Evolutionary conservation across 192 early-diverging fungal genomes (phyloP).

Genomic region (Coemansia sp.): DNA sequence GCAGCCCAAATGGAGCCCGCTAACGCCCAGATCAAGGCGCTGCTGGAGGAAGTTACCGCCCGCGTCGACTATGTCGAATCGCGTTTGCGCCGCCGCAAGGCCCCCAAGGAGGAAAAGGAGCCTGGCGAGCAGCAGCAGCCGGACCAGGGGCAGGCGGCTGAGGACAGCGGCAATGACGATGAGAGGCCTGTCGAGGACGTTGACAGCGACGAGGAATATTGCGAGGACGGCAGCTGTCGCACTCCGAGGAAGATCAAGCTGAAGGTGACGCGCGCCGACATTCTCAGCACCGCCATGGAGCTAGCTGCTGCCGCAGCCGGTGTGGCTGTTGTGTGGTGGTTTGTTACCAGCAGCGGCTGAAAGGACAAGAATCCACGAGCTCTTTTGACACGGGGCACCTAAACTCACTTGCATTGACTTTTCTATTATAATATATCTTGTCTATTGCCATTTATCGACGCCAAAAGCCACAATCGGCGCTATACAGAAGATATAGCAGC

Average conservation of each 20-base stretch:
- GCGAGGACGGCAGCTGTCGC: constrained; percentile 37
- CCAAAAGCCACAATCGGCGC: neutral
- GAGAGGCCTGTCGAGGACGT: constrained; percentile 33
- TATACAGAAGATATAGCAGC: neutral
- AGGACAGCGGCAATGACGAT: constrained; percentile 25
- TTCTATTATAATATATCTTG: neutral
- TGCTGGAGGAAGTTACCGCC: constrained; percentile 40
- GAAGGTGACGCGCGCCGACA: constrained; percentile 36
- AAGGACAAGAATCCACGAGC: neutral
- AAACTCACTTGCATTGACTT: neutral
- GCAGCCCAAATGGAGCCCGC: constrained; percentile 31
- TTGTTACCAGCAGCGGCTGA: constrained; percentile 13
- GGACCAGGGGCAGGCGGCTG: neutral
- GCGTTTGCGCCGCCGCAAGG: constrained; percentile 39
- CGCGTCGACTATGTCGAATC: constrained; percentile 48
- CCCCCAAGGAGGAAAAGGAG: neutral
- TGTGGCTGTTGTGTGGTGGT: constrained; percentile 40
- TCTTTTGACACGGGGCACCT: neutral
- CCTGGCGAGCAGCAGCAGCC: neutral
- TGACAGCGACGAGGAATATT: constrained; percentile 49
- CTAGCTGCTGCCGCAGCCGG: constrained; percentile 38
- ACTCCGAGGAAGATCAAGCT: constrained; percentile 40
- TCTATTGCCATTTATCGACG: neutral
- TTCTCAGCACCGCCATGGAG: constrained; percentile 24
- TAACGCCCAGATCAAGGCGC: constrained; percentile 32